Evolutionary conservation across 2,329 filamentous ascomycete species (phyloP).

Genomic region (Westerdykella sp.): DNA sequence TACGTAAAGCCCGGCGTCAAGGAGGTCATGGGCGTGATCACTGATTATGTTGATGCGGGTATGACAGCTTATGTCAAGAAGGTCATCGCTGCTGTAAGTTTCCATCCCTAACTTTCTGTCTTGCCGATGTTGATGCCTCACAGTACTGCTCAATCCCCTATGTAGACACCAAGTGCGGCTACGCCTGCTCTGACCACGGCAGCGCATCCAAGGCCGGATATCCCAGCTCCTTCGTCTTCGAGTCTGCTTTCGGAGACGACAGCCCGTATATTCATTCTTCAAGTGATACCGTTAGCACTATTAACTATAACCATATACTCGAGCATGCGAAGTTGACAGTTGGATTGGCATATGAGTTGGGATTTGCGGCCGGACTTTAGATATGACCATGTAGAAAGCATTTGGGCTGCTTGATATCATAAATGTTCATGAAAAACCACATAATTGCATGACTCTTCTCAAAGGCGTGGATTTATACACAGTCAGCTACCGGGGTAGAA

Average conservation of each 20-base stretch:
- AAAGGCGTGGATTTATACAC: too few relatives aligned
- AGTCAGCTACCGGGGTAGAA: too few relatives aligned
- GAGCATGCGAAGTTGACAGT: slow-evolving; percentile 83
- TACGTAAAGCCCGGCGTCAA: slow-evolving; percentile 74
- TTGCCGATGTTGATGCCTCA: neutral
- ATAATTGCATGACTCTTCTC: too few relatives aligned
- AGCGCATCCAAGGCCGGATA: slow-evolving; percentile 69
- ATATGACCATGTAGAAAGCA: too few relatives aligned
- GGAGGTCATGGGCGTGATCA: slow-evolving; percentile 87
- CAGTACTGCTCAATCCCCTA: slow-evolving; percentile 84
- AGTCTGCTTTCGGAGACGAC: slow-evolving; percentile 59
- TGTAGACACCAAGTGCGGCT: slow-evolving; percentile 81
- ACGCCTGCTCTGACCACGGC: slow-evolving; percentile 73
- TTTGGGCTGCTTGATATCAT: too few relatives aligned
- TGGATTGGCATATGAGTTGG: slow-evolving; percentile 77
- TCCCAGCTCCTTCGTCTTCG: slow-evolving; percentile 69
- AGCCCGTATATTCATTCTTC: slow-evolving; percentile 66
- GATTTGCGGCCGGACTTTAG: slow-evolving; percentile 50
- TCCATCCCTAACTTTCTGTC: neutral
- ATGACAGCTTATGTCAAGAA: slow-evolving; percentile 88
- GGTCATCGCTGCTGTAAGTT: slow-evolving; percentile 56
- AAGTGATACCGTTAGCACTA: slow-evolving; percentile 63
- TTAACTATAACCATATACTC: slow-evolving; percentile 85
- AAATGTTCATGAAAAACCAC: too few relatives aligned
- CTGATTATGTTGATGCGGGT: slow-evolving; percentile 77